Percentiles rank a stretch among this genome's conserved stretches.
Conservation (phyloP, 345 rosid genomes). For the Pugionium cornutum region DNA sequence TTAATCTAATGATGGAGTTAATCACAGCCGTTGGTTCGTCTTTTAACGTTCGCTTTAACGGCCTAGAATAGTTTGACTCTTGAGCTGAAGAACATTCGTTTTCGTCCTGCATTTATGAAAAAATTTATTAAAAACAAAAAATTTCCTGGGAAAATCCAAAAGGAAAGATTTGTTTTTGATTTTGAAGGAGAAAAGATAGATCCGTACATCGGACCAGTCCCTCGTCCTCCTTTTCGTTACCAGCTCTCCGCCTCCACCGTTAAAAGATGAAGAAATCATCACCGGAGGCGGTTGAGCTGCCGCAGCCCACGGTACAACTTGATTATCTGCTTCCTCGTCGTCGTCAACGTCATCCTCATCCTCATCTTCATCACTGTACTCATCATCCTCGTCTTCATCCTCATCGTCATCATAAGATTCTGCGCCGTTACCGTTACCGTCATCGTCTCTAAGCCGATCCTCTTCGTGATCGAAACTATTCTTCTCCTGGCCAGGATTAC, state of each 20-base stretch:
- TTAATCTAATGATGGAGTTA: slow-evolving; percentile 43
- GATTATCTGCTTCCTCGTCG: slow-evolving; percentile 58
- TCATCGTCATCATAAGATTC: slow-evolving; percentile 41
- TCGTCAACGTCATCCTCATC: slow-evolving; percentile 37
- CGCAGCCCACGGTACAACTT: slow-evolving; percentile 51
- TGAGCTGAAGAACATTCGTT: slow-evolving; percentile 53
- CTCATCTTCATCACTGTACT: slow-evolving; percentile 34
- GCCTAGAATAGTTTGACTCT: slow-evolving; percentile 35
- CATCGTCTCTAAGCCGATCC: slow-evolving; percentile 13
- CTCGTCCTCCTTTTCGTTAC: slow-evolving; percentile 54
- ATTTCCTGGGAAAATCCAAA: slow-evolving; percentile 18
- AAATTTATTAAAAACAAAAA: too few relatives aligned
- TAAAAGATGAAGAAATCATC: slow-evolving; percentile 48
- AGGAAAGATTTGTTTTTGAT: not conserved
- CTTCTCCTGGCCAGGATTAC: not conserved
- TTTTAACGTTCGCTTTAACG: slow-evolving; percentile 29
- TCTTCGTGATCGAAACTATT: slow-evolving; percentile 11
- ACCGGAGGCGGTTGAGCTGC: slow-evolving; percentile 45
- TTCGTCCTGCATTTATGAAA: slow-evolving; percentile 50
- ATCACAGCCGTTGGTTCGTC: slow-evolving; percentile 42
- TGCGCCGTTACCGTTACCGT: slow-evolving; percentile 10
- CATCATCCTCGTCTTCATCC: slow-evolving; percentile 33
- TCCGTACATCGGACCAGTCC: slow-evolving; percentile 59
- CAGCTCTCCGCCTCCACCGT: slow-evolving; percentile 20
- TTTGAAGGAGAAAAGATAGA: not conserved